Evolutionary conservation across 2,329 filamentous ascomycete species (phyloP), one percentile per base, ranked within the genome.

Genomic region (Esteya vermicola): DNA sequence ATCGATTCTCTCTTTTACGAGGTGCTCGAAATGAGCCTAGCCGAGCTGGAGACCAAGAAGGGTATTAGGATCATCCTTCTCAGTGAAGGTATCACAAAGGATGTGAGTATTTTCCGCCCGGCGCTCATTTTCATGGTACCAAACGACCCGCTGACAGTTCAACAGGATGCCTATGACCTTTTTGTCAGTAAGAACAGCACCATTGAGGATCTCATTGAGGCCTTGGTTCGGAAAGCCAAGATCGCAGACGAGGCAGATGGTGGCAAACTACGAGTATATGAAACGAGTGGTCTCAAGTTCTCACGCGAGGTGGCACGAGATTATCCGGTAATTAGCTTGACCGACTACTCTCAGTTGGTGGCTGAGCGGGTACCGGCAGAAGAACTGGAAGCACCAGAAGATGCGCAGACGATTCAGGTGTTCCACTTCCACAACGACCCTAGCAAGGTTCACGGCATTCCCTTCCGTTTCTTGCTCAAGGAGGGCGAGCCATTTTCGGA

Each of bases 391-490:
- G 64, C 63, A 3, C 23, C 38, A 2, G 64, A 68, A 9, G 66
- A 72, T 2, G 59, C 51, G 31, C 70, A 77, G 38, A 72, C 79
- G 41, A 81, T 95, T 41, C 75, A 80, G 45, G 85, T 81, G 23
- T 91, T 89, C 60, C 91, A 95, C 57, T 98, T 91, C 61, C 88
- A 98, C 56, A 83, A 80, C 49, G 93, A 98, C 51, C 75, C 84
- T 0, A 82, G 64, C 53, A 83, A 93, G 50, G 65, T 79, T 4
- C 89, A 98, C 54, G 85, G 88, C 4, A 72, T 93, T 33, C 91
- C 91, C 0, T 98, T 98, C 68, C 81, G 80, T 51, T 94, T 98
- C 57, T 64, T 91, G 40, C 59, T 96, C 31, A 80, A 86, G 50
- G 78, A 85, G 76, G 83, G 78, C 40, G 91, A 98, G 58, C 68